phyloP scores from a whole-genome alignment of 2,329 filamentous ascomycete species.

The Aotearoamyces nothofagi region DNA sequence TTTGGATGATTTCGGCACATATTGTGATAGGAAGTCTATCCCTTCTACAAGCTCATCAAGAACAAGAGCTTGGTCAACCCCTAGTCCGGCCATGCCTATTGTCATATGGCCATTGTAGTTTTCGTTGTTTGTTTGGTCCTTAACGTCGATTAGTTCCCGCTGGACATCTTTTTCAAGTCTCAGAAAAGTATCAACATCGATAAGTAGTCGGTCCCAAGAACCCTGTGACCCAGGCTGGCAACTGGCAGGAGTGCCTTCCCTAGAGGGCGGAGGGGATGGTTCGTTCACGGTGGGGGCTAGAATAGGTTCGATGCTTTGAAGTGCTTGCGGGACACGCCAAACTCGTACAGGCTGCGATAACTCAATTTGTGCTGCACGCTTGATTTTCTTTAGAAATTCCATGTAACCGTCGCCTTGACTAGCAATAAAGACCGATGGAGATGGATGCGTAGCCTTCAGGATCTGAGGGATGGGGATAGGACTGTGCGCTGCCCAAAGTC shows the following conservation, averaged over 20 bases:
- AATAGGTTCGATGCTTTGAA: conserved; percentile 13
- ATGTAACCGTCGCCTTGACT: conserved; percentile 57
- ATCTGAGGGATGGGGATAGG: conserved; percentile 39
- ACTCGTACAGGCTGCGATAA: conserved; percentile 59
- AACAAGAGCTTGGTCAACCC: conserved; percentile 62
- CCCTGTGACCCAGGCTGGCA: conserved; percentile 12
- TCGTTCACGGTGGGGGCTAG: conserved; percentile 26
- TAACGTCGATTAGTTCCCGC: conserved; percentile 44
- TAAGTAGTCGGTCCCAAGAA: conserved; percentile 27
- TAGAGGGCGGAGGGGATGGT: conserved; percentile 22
- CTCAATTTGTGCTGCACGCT: conserved; percentile 52
- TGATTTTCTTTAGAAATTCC: conserved; percentile 62
- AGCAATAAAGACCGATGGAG: conserved; percentile 51
- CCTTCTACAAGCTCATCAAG: conserved; percentile 63
- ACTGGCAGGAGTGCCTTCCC: conserved; percentile 13
- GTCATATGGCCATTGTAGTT: conserved; percentile 66
- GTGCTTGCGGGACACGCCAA: conserved; percentile 15
- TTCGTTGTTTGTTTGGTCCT: conserved; percentile 55
- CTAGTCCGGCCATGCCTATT: conserved; percentile 50
- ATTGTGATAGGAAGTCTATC: conserved; percentile 36
- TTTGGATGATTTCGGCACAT: conserved; percentile 15
- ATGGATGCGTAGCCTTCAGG: conserved; percentile 42
- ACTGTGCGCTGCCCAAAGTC: conserved; percentile 49
- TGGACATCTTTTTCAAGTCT: conserved; percentile 46
- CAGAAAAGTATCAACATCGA: conserved; percentile 41